Base-by-base conservation (phyloP, 1,284 basidiomycete genomes). In the Tremellales sp. region DNA sequence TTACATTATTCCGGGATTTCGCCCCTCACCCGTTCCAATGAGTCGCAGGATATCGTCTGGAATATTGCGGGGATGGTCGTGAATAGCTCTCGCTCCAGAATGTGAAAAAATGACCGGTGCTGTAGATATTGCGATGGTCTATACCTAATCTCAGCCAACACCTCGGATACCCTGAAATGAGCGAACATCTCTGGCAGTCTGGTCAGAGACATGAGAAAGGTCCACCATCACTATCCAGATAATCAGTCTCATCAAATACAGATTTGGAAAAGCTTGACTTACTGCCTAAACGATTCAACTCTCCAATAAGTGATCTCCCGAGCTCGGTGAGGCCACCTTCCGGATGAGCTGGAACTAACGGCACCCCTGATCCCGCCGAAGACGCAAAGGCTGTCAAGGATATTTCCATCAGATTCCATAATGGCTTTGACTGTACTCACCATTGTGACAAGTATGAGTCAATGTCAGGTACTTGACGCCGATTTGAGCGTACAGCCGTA, bases 71-170 rank as follows among this genome's bases (percentile, higher is more conserved):
- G 82, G 77, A 31, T 84, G 79, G 54, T 84, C 68, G 53, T 83
- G 79, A 9, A 88, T 72, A 3, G 79, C 78, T 29, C 84, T 75
- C 9, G 86, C 79, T 26, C 82, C 84, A 0, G 86, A 87, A 68
- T 89, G 87, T 1, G 82, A 85, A 82, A 84, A 87, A 43, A 88
- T 86, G 40, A 89, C 82, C 3, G 87, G 87, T 0, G 86, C 85
- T 58, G 81, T 78, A 2, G 79, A 78, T 22, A 78, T 56, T 14
- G 73, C 67, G 36, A 88, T 70, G 2, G 81, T n/a, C n/a, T n/a
- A n/a, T n/a, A n/a, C n/a, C n/a, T n/a, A n/a, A n/a, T n/a, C n/a
- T n/a, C n/a, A n/a, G n/a, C n/a, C n/a, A n/a, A n/a, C n/a, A n/a
- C n/a, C n/a, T n/a, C n/a, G n/a, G n/a, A n/a, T n/a, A n/a, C n/a